These are phyloP conservation scores for Puccinia horiana DNA, from an alignment of 1,284 basidiomycete species.

Conservation along the genomic window DNA sequence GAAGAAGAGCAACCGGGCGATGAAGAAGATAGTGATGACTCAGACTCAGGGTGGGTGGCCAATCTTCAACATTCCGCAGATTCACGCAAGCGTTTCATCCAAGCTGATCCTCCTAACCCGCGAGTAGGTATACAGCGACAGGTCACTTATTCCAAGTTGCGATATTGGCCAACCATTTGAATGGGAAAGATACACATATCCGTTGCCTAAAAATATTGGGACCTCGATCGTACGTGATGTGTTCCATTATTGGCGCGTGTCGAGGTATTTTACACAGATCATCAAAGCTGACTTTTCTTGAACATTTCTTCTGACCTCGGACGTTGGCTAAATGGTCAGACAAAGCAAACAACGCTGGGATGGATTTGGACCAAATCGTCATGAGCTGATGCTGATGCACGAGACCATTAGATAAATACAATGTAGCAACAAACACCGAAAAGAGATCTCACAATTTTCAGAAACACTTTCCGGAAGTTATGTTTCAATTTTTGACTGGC, in stretches of 20 bases:
- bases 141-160: constrained; percentile 89
- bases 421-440: background rate
- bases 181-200: constrained; percentile 98
- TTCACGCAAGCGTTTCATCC: background rate
- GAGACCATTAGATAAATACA: constrained; percentile 35
- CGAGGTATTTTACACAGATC: background rate
- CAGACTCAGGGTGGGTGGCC: constrained; percentile 41
- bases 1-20: constrained; percentile 30
- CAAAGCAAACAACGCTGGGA: constrained; percentile 39
- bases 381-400: constrained; percentile 44
- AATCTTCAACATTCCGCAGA: background rate
- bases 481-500: background rate
- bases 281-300: background rate
- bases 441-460: background rate
- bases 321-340: background rate
- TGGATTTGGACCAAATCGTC: constrained; percentile 35
- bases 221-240: constrained; percentile 59
- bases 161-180: constrained; percentile 90
- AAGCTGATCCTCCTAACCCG: background rate
- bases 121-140: constrained; percentile 73
- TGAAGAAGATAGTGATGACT: constrained; percentile 46
- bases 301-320: background rate
- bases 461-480: background rate
- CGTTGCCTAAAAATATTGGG: constrained; percentile 84
- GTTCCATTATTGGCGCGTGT: background rate